These are phyloP conservation scores for Exophiala calicioides DNA, from an alignment of 2,329 filamentous ascomycete genomes.

Conservation along the genomic window DNA sequence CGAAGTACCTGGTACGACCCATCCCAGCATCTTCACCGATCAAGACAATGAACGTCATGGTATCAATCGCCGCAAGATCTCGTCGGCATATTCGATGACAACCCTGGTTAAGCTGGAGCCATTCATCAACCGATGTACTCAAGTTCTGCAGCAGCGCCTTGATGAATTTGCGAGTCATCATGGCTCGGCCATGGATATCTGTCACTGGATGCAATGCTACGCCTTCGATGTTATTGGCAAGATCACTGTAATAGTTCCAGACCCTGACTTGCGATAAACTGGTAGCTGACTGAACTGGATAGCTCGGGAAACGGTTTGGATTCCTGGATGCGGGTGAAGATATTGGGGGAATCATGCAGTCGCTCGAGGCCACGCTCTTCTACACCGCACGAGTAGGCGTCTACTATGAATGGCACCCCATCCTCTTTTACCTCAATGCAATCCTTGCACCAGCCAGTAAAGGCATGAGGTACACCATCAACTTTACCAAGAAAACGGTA, in stretches of 20 bases:
- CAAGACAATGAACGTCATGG: conserved; percentile 73
- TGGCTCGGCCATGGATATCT: conserved; percentile 36
- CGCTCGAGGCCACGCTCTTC: conserved; percentile 36
- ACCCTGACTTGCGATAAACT: too few species aligned
- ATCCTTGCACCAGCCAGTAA: conserved; percentile 49
- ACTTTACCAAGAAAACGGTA: conserved; percentile 17
- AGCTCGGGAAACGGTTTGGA: too few species aligned
- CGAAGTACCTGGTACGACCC: conserved; percentile 47
- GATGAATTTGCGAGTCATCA: conserved; percentile 38
- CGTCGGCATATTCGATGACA: conserved; percentile 49
- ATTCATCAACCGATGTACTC: conserved; percentile 50
- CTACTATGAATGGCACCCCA: conserved; percentile 42
- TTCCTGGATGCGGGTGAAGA: conserved; percentile 74
- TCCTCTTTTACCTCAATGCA: conserved; percentile 37
- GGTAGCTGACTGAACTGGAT: too few species aligned
- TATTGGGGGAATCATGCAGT: conserved; percentile 52
- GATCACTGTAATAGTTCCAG: conserved; percentile 55
- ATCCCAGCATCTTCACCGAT: conserved; percentile 70
- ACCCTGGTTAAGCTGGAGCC: conserved; percentile 50
- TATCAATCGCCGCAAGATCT: conserved; percentile 59
- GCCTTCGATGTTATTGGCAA: conserved; percentile 69
- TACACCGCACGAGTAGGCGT: conserved; percentile 46
- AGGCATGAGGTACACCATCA: conserved; percentile 42
- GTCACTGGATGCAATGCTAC: conserved; percentile 71
- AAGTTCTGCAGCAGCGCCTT: conserved; percentile 44